phyloP scores from a whole-genome alignment of 805 yeast genomes.

The Kluyveromyces dobzhanskii region DNA sequence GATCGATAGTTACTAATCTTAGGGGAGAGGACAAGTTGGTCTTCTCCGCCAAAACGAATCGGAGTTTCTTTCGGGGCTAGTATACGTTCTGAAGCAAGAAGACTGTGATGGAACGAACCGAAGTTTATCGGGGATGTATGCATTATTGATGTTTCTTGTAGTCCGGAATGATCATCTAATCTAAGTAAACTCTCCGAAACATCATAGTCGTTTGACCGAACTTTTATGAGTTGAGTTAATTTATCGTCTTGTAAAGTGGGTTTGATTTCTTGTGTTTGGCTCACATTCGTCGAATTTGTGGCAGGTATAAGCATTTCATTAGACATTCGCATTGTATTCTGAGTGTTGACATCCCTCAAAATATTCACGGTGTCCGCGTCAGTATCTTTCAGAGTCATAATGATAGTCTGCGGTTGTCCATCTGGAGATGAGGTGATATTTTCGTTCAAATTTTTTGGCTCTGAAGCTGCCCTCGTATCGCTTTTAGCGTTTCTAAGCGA shows the following conservation, averaged over 20 bases:
- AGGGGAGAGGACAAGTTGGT: conserved; percentile 1
- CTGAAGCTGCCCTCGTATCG: neutral
- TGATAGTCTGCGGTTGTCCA: neutral
- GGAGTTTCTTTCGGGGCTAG: neutral
- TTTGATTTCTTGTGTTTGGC: conserved; percentile 5
- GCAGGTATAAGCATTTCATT: conserved; percentile 3
- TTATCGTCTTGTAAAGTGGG: neutral
- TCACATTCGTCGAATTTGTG: conserved; percentile 1
- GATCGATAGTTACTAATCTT: neutral
- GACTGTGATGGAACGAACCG: conserved; percentile 1
- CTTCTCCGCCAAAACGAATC: neutral
- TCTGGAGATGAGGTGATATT: neutral
- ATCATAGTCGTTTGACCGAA: neutral
- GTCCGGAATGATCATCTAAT: neutral
- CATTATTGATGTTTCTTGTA: conserved; percentile 5
- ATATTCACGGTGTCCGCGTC: neutral
- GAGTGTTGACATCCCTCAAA: neutral
- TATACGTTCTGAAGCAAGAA: neutral
- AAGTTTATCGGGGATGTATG: conserved; percentile 6
- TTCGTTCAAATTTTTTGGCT: too few relatives aligned
- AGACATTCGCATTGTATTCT: neutral
- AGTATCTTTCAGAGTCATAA: neutral
- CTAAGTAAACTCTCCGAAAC: neutral
- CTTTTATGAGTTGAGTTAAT: neutral
- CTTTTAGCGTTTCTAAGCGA: conserved; percentile 9